Percentiles rank a stretch among this genome's conserved stretches.
Evolutionary conservation across 805 yeast species (phyloP).

Genomic region (Zygosaccharomyces kombuchaensis): DNA sequence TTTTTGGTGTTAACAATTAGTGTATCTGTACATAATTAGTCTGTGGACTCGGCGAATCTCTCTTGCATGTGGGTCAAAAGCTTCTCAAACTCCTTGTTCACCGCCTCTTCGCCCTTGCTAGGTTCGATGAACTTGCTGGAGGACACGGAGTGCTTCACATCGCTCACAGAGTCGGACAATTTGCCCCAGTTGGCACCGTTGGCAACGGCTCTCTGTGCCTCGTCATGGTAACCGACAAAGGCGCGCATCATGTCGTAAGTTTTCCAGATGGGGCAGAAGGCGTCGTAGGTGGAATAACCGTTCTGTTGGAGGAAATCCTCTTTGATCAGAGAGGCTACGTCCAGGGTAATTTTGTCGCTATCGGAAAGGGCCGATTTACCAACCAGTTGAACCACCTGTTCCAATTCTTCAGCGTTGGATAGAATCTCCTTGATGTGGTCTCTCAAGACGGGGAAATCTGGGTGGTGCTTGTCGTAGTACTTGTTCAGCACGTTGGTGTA

Average conservation of each 20-base stretch:
- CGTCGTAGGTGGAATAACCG: slow-evolving; percentile 97
- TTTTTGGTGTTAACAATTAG: background rate
- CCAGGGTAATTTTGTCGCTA: slow-evolving; percentile 93
- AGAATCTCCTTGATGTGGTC: slow-evolving; percentile 90
- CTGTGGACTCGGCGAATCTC: slow-evolving; percentile 92
- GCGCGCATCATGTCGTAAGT: slow-evolving; percentile 97
- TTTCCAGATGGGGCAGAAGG: slow-evolving; percentile 99
- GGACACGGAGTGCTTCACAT: slow-evolving; percentile 88
- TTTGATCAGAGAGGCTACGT: slow-evolving; percentile 84
- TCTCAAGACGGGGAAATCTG: slow-evolving; percentile 88
- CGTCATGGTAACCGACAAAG: slow-evolving; percentile 86
- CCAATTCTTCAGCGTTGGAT: slow-evolving; percentile 96
- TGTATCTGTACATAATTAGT: slow-evolving; percentile 41
- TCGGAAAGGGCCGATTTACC: slow-evolving; percentile 98
- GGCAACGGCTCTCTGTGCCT: slow-evolving; percentile 94
- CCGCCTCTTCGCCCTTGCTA: slow-evolving; percentile 77
- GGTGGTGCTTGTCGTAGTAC: slow-evolving; percentile 79
- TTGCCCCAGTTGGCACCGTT: slow-evolving; percentile 94
- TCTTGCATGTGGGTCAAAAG: slow-evolving; percentile 74
- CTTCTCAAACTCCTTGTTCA: slow-evolving; percentile 70
- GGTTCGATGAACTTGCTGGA: slow-evolving; percentile 97
- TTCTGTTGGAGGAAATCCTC: slow-evolving; percentile 99
- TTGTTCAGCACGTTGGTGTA: slow-evolving; percentile 83
- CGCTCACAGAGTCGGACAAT: slow-evolving; percentile 81
- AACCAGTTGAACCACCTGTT: slow-evolving; percentile 97